A percentile compares a stretch with the other conserved stretches of the same genome.
Evolutionary conservation across 1,284 basidiomycete species (phyloP).

Genomic region (Exobasidium rhododendri): DNA sequence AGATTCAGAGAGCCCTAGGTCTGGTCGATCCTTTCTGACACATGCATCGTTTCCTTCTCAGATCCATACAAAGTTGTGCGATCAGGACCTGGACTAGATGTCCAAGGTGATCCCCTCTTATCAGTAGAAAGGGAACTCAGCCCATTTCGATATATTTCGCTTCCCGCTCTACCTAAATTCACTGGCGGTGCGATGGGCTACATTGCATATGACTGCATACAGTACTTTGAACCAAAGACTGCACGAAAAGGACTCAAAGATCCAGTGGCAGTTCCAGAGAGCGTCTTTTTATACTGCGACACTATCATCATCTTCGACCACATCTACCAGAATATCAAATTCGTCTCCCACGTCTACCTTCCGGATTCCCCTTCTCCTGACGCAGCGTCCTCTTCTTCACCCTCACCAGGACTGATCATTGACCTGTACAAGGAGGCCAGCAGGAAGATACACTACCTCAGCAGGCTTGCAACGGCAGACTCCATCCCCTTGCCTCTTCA

Average conservation of each 20-base stretch:
- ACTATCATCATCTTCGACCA: slow-evolving; percentile 95
- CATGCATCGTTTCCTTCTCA: slow-evolving; percentile 50
- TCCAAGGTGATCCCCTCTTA: slow-evolving; percentile 80
- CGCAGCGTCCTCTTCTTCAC: slow-evolving; percentile 15
- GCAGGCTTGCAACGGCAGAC: slow-evolving; percentile 23
- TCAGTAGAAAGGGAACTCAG: slow-evolving; percentile 81
- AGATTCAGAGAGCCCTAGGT: slow-evolving; percentile 18
- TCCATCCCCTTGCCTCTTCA: slow-evolving; percentile 63
- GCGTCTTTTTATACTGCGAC: slow-evolving; percentile 94
- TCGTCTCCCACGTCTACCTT: slow-evolving; percentile 86
- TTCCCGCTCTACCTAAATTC: slow-evolving; percentile 88
- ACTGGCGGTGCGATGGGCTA: slow-evolving; percentile 98
- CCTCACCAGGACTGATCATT: slow-evolving; percentile 35
- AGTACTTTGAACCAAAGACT: slow-evolving; percentile 74
- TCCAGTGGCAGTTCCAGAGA: slow-evolving; percentile 83
- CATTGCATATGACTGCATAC: slow-evolving; percentile 92
- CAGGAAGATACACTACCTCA: slow-evolving; percentile 27
- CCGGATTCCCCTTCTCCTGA: neutral
- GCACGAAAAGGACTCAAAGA: slow-evolving; percentile 68
- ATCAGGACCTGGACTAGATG: slow-evolving; percentile 78
- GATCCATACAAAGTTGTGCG: slow-evolving; percentile 90
- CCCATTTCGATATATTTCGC: slow-evolving; percentile 81
- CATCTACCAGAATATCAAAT: slow-evolving; percentile 90
- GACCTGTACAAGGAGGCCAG: slow-evolving; percentile 30
- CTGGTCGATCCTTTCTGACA: slow-evolving; percentile 12